Evolutionary conservation across 2,329 filamentous ascomycete genomes (phyloP).

Genomic region (Fusarium clavum): DNA sequence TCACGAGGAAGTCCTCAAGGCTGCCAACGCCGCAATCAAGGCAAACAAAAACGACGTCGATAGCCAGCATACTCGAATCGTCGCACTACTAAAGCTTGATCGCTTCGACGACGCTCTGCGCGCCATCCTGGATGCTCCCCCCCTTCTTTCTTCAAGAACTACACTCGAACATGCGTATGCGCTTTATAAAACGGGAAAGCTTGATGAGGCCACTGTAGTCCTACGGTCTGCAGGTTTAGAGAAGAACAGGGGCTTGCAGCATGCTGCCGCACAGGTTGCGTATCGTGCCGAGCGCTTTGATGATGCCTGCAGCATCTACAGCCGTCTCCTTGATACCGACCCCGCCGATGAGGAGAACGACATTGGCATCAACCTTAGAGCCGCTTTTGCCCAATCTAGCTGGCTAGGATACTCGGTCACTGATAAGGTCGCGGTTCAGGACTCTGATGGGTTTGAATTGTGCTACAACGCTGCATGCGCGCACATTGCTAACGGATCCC

Average conservation of each 20-base stretch:
- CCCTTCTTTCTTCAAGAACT: slow-evolving; percentile 70
- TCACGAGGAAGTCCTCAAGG: slow-evolving; percentile 77
- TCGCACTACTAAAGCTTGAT: slow-evolving; percentile 84
- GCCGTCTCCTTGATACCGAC: slow-evolving; percentile 62
- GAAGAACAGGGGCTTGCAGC: slow-evolving; percentile 55
- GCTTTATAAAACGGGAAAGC: slow-evolving; percentile 81
- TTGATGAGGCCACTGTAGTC: slow-evolving; percentile 70
- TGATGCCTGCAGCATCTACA: slow-evolving; percentile 73
- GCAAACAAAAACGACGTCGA: slow-evolving; percentile 68
- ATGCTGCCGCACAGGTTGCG: slow-evolving; percentile 73
- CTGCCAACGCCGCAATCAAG: slow-evolving; percentile 71
- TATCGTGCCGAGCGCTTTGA: slow-evolving; percentile 82
- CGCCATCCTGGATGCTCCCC: slow-evolving; percentile 72
- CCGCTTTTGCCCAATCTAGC: slow-evolving; percentile 76
- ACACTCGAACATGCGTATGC: slow-evolving; percentile 81
- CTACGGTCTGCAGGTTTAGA: slow-evolving; percentile 51
- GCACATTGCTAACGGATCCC: slow-evolving; percentile 75
- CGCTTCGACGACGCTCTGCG: slow-evolving; percentile 82
- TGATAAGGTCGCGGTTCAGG: slow-evolving; percentile 64
- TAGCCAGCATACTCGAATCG: slow-evolving; percentile 76
- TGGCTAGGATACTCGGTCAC: slow-evolving; percentile 66
- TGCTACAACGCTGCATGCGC: slow-evolving; percentile 84
- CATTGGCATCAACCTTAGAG: slow-evolving; percentile 79
- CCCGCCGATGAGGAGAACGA: slow-evolving; percentile 76
- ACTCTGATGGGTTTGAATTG: slow-evolving; percentile 82